Evolutionary conservation across 106 monocot genomes (phyloP), one percentile per base, ranked within the genome.

Genomic region (Acorus gramineus): DNA sequence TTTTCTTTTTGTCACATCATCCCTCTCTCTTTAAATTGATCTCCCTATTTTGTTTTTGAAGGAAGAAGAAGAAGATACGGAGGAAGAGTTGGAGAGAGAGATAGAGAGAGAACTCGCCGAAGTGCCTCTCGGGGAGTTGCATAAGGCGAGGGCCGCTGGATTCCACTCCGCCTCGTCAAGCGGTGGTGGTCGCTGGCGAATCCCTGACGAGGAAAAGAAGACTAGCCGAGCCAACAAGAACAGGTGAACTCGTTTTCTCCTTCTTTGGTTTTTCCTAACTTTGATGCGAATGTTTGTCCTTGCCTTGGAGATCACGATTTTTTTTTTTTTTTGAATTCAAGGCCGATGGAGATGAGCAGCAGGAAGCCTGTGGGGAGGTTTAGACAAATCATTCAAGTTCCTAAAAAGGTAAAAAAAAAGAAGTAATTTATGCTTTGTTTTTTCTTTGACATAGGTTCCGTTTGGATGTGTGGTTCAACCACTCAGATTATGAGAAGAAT

Each of bases 341-440:
- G 90, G 80, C 94, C 90, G 8, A 76, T 84, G 73, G 86, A 95
- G 78, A 73, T 96, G 59, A 91, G 95, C 61, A 84, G 82, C 56
- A 90, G 87, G 69, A 65, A 66, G 50, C 80, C 69, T 3, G 78
- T 87, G 6, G 68, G 79, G 59, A 84, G 78, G 65, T 85, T 83
- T 61, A 80, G 85, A 66, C 84, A 96, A 71, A 85, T 90, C 11
- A 77, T 96, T 52, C 87, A 87, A 72, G 83, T 66, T 3, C 90
- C 95, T 0, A 87, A 96, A 63, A 96, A 78, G 87, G 95, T 96
- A 12, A 49, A 56, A 42, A 14, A 60, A 2, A n/a, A 11, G 13
- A 11, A 28, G 5, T 5, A 57, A 49, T 42, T 6, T 44, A 12
- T 63, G 11, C 46, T 55, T 10, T 54, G 47, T 53, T 52, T 28